phyloP scores from a whole-genome alignment of 1,284 basidiomycete species.

The Mycocalia duriaeana region DNA sequence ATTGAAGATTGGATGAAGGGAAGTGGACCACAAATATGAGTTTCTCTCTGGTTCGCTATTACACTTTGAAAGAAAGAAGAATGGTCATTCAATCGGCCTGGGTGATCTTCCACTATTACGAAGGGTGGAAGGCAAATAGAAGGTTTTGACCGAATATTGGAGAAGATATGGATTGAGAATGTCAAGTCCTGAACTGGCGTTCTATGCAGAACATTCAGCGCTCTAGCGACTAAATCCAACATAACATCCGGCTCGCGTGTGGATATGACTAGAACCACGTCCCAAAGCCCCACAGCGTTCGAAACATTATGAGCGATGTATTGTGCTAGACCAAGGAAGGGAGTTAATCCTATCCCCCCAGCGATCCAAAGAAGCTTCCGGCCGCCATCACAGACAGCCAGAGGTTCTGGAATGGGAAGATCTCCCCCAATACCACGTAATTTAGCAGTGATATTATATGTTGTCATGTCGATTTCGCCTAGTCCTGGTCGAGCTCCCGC shows the following conservation, averaged over 20 bases:
- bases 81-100: neutral
- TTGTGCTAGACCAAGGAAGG: slow-evolving; percentile 40
- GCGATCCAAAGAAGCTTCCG: slow-evolving; percentile 45
- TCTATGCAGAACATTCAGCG: neutral
- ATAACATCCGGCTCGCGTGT: slow-evolving; percentile 47
- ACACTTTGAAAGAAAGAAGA: neutral
- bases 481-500: slow-evolving; percentile 46
- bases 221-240: slow-evolving; percentile 15
- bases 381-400: neutral
- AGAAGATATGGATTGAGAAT: neutral
- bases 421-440: slow-evolving; percentile 29
- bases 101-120: neutral
- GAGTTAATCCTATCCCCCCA: slow-evolving; percentile 57
- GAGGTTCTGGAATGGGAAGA: slow-evolving; percentile 23
- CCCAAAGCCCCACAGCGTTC: slow-evolving; percentile 21
- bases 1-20: no score
- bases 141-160: no score
- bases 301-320: slow-evolving; percentile 8
- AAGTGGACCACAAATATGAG: slow-evolving; percentile 34
- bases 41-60: slow-evolving; percentile 11
- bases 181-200: neutral
- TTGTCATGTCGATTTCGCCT: slow-evolving; percentile 30
- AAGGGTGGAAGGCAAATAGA: neutral
- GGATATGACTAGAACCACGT: slow-evolving; percentile 41
- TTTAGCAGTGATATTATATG: slow-evolving; percentile 25